Evolutionary conservation across 495 filamentous ascomycete species (phyloP).

Genomic region (Penicillium canariense): DNA sequence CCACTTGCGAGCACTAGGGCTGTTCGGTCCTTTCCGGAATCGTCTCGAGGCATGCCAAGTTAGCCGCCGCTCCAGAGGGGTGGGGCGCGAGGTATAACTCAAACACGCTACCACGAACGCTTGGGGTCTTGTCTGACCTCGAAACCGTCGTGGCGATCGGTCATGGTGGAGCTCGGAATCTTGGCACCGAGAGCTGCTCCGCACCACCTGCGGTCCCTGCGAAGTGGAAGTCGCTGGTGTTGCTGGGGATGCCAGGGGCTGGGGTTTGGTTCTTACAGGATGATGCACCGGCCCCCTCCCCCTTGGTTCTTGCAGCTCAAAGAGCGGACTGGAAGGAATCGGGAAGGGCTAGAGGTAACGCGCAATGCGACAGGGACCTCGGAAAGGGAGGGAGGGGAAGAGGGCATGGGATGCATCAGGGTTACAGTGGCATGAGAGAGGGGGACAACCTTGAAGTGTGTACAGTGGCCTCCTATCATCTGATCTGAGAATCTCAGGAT

Average conservation of each 20-base stretch:
- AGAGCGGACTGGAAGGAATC: not conserved
- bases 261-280: not conserved
- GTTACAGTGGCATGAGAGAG: not conserved
- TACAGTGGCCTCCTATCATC: not conserved
- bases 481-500: too few species aligned
- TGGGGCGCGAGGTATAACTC: slow-evolving; percentile 22
- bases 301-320: not conserved
- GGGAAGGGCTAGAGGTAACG: not conserved
- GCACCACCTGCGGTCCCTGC: not conserved
- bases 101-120: slow-evolving; percentile 33
- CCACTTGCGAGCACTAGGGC: not conserved
- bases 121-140: slow-evolving; percentile 5
- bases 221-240: not conserved
- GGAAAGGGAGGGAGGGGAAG: too few species aligned
- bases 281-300: not conserved
- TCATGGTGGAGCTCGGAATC: not conserved
- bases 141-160: slow-evolving; percentile 13
- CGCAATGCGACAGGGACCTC: not conserved
- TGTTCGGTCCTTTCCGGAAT: not conserved
- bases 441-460: not conserved
- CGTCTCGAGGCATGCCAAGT: slow-evolving; percentile 13
- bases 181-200: not conserved
- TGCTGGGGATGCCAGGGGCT: slow-evolving; percentile 1
- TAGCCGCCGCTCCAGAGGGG: slow-evolving; percentile 21
- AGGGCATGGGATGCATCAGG: too few species aligned